Evolutionary conservation across 208 protist genomes (phyloP).

Genomic region (Herpetomonas tarakana): DNA sequence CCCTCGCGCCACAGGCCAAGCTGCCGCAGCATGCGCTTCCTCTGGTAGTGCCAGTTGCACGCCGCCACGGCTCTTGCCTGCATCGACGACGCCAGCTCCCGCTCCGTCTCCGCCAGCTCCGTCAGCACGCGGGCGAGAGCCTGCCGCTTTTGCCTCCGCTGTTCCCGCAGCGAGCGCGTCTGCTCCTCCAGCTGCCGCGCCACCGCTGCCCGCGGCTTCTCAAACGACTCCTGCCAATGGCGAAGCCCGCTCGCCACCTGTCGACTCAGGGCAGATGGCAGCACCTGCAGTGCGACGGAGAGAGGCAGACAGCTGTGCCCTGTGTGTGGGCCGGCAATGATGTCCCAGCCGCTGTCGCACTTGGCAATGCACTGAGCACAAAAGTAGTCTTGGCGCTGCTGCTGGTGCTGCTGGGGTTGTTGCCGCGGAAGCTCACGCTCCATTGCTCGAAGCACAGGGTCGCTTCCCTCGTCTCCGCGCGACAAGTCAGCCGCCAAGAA

Average conservation of each 20-base stretch:
- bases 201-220: slow-evolving; percentile 35
- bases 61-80: slow-evolving; percentile 39
- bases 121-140: slow-evolving; percentile 34
- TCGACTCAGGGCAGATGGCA: slow-evolving; percentile 45
- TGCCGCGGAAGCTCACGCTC: neutral
- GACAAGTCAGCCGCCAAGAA: no score
- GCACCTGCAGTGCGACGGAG: slow-evolving; percentile 29
- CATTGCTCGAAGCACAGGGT: neutral
- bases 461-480: no score
- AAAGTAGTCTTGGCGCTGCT: slow-evolving; percentile 48
- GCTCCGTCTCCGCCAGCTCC: slow-evolving; percentile 37
- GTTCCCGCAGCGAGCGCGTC: slow-evolving; percentile 22
- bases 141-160: slow-evolving; percentile 20
- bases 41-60: slow-evolving; percentile 58
- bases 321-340: slow-evolving; percentile 72
- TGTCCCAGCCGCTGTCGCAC: slow-evolving; percentile 34
- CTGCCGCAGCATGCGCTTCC: slow-evolving; percentile 13
- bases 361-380: slow-evolving; percentile 54
- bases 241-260: slow-evolving; percentile 29
- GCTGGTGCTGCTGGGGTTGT: neutral
- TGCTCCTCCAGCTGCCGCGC: slow-evolving; percentile 24
- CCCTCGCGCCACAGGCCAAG: slow-evolving; percentile 18
- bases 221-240: slow-evolving; percentile 29
- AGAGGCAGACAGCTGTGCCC: slow-evolving; percentile 59
- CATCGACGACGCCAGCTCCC: slow-evolving; percentile 23